These are phyloP conservation scores for Tolypocladium album DNA, from an alignment of 2,329 filamentous ascomycete genomes.

Conservation along the genomic window DNA sequence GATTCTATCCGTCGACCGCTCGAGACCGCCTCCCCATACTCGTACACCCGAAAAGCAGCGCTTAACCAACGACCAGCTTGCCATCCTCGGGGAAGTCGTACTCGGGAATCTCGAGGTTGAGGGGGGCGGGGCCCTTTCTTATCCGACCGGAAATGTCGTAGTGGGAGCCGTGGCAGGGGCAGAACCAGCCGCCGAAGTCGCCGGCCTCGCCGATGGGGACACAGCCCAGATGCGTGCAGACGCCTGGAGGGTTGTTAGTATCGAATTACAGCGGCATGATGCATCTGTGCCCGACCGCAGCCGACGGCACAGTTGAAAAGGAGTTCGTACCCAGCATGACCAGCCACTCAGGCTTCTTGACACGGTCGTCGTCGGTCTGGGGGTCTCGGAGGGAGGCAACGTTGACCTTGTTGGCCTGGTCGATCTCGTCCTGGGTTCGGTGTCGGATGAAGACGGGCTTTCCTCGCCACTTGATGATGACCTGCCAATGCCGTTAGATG, in stretches of 20 bases:
- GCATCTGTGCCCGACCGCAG: not conserved
- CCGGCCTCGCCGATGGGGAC: slow-evolving; percentile 98
- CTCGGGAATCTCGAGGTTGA: slow-evolving; percentile 89
- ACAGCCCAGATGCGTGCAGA: slow-evolving; percentile 98
- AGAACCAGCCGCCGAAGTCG: slow-evolving; percentile 99
- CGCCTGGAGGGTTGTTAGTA: slow-evolving; percentile 44
- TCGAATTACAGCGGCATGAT: not conserved
- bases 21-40: slow-evolving; percentile 4
- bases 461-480: slow-evolving; percentile 99
- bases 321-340: slow-evolving; percentile 77
- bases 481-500: slow-evolving; percentile 32
- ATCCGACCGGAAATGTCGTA: slow-evolving; percentile 99
- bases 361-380: slow-evolving; percentile 81
- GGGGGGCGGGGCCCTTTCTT: slow-evolving; percentile 90
- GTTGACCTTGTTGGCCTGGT: slow-evolving; percentile 84
- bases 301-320: not conserved
- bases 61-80: slow-evolving; percentile 86
- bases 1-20: slow-evolving; percentile 8
- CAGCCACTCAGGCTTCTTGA: slow-evolving; percentile 97
- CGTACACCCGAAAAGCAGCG: slow-evolving; percentile 7
- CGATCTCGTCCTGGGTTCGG: slow-evolving; percentile 86
- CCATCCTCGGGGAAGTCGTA: slow-evolving; percentile 91
- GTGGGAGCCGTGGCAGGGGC: slow-evolving; percentile 99
- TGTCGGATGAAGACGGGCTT: slow-evolving; percentile 99
- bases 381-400: slow-evolving; percentile 80